Conservation (phyloP, 2,329 filamentous ascomycete genomes). For the Penicillium sp. region DNA sequence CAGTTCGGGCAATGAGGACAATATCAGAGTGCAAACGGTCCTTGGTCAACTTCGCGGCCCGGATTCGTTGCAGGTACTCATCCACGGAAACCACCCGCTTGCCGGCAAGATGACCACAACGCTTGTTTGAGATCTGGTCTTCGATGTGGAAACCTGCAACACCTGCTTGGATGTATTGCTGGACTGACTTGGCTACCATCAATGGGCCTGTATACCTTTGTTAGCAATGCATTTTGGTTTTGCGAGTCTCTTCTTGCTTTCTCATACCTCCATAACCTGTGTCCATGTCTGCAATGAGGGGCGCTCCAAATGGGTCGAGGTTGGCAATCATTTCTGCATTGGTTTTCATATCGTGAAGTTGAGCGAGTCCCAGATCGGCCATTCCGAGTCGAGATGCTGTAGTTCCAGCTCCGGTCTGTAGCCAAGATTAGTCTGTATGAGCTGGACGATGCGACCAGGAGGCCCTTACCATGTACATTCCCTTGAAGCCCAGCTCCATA, state of each 20-base stretch:
- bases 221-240: not conserved
- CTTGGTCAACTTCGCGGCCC: conserved; percentile 37
- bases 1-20: conserved; percentile 46
- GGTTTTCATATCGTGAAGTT: conserved; percentile 61
- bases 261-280: conserved; percentile 52
- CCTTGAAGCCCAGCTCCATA: conserved; percentile 62
- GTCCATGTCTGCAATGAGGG: conserved; percentile 61
- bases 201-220: conserved; percentile 34
- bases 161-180: conserved; percentile 52
- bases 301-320: conserved; percentile 52
- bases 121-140: conserved; percentile 52
- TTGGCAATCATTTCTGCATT: conserved; percentile 67
- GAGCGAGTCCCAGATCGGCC: conserved; percentile 63
- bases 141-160: conserved; percentile 60
- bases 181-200: conserved; percentile 50
- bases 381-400: conserved; percentile 61
- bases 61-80: conserved; percentile 36
- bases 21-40: conserved; percentile 40
- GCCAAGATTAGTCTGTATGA: not conserved
- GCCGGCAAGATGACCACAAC: conserved; percentile 42
- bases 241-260: not conserved
- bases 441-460: not conserved
- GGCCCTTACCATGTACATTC: conserved; percentile 63
- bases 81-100: conserved; percentile 40
- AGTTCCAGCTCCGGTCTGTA: conserved; percentile 63